These are phyloP conservation scores for Bipolaris bicolor DNA, from an alignment of 2,329 filamentous ascomycete genomes.

Conservation along the genomic window DNA sequence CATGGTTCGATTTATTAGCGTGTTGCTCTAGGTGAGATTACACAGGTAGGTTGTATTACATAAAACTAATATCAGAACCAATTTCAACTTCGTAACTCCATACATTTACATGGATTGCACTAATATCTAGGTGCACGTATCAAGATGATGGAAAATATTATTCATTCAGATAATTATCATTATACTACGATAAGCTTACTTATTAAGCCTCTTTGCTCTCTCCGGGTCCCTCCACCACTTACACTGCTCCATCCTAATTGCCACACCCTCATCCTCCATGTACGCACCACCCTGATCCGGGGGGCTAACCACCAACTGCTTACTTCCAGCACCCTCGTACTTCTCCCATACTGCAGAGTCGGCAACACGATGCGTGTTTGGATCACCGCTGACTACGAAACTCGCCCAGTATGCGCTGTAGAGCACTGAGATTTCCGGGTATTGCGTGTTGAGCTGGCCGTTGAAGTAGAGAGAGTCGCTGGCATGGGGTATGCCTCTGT, in stretches of 20 bases:
- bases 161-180: constrained; percentile 2
- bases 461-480: constrained; percentile 42
- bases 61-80: too few species aligned
- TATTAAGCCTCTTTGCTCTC: constrained; percentile 40
- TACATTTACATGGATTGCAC: too few species aligned
- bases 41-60: too few species aligned
- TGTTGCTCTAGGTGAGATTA: too few species aligned
- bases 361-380: constrained; percentile 35
- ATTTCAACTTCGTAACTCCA: too few species aligned
- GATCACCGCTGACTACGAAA: constrained; percentile 45
- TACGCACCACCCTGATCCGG: constrained; percentile 27
- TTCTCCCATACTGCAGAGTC: constrained; percentile 38
- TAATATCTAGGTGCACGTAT: too few species aligned
- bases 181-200: constrained; percentile 17
- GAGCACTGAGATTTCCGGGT: constrained; percentile 37
- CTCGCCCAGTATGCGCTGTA: constrained; percentile 47
- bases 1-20: too few species aligned
- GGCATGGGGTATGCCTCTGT: constrained; percentile 43
- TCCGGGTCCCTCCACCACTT: constrained; percentile 43
- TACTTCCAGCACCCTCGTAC: constrained; percentile 26
- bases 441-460: constrained; percentile 33
- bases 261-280: constrained; percentile 35
- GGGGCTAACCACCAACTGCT: constrained; percentile 34
- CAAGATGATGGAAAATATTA: too few species aligned
- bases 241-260: constrained; percentile 40